Evolutionary conservation across 75 land plant genomes (phyloP).

Genomic region (Adiantum capillusveneris): DNA sequence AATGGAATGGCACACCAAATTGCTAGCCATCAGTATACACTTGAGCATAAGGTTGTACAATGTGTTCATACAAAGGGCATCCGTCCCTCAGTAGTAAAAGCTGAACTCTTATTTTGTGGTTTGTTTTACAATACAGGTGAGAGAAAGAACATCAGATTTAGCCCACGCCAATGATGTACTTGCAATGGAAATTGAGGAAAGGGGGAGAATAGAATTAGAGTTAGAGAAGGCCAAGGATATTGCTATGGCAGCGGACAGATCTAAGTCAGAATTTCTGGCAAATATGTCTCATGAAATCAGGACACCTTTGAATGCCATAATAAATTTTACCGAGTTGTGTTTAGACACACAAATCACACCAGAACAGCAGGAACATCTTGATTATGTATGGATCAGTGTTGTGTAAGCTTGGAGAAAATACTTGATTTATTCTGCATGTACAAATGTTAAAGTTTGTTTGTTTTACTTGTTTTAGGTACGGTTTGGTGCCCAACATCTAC

Average conservation of each 20-base stretch:
- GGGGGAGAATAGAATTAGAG: slow-evolving; percentile 29
- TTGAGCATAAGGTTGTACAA: slow-evolving; percentile 22
- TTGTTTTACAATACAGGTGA: slow-evolving; percentile 9
- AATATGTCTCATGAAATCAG: slow-evolving; percentile 40
- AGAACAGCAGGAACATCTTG: slow-evolving; percentile 32
- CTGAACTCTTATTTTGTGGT: no score
- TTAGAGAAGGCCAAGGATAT: slow-evolving; percentile 29
- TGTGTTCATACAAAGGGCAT: no score
- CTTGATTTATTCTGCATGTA: no score
- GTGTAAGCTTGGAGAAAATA: no score
- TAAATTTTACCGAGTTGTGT: slow-evolving; percentile 36
- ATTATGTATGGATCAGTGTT: slow-evolving; percentile 16
- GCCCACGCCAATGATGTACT: slow-evolving; percentile 28
- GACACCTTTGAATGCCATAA: slow-evolving; percentile 34
- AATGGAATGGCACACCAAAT: slow-evolving; percentile 36
- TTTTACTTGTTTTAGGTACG: slow-evolving; percentile 27
- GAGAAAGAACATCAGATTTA: slow-evolving; percentile 18
- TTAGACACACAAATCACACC: slow-evolving; percentile 26
- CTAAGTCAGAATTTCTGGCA: slow-evolving; percentile 33
- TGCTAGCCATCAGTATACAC: slow-evolving; percentile 14
- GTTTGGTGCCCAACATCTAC: slow-evolving; percentile 27
- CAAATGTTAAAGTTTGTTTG: no score
- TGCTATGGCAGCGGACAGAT: slow-evolving; percentile 24
- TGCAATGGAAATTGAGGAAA: slow-evolving; percentile 22
- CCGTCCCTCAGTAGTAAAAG: no score